These are phyloP conservation scores for Arabidopsis hybrid DNA, from an alignment of 441 rosid genomes.

Conservation along the genomic window DNA sequence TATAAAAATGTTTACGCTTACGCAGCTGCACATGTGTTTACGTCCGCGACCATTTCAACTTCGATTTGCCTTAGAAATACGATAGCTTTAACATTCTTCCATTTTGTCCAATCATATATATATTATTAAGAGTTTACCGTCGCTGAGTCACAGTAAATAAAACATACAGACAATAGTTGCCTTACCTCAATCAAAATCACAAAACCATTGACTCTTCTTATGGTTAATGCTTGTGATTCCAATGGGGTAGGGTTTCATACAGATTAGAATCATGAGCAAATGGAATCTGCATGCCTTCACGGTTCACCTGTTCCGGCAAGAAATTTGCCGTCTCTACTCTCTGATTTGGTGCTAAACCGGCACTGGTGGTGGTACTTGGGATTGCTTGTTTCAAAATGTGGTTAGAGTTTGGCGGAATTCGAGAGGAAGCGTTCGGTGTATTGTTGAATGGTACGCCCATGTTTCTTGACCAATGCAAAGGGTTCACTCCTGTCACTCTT, in stretches of 20 bases:
- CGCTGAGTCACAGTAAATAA: background rate
- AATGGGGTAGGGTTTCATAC: conserved; percentile 39
- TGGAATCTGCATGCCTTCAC: conserved; percentile 30
- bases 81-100: background rate
- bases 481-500: conserved; percentile 82
- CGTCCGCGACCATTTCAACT: background rate
- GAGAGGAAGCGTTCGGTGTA: conserved; percentile 29
- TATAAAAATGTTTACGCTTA: too few relatives aligned
- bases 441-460: conserved; percentile 34
- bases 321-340: conserved; percentile 24
- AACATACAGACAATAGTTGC: background rate
- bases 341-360: conserved; percentile 30
- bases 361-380: conserved; percentile 11
- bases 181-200: conserved; percentile 19
- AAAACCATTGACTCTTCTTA: conserved; percentile 21
- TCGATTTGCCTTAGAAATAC: background rate
- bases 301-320: conserved; percentile 26
- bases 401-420: conserved; percentile 23
- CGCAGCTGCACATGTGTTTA: too few relatives aligned
- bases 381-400: conserved; percentile 17
- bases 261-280: conserved; percentile 31
- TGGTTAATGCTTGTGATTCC: conserved; percentile 40
- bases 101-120: conserved; percentile 26
- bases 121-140: conserved; percentile 6
- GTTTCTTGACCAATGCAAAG: conserved; percentile 60